Evolutionary conservation across 176 grass and related monocot species (phyloP).

Genomic region (Raddia guianensis): DNA sequence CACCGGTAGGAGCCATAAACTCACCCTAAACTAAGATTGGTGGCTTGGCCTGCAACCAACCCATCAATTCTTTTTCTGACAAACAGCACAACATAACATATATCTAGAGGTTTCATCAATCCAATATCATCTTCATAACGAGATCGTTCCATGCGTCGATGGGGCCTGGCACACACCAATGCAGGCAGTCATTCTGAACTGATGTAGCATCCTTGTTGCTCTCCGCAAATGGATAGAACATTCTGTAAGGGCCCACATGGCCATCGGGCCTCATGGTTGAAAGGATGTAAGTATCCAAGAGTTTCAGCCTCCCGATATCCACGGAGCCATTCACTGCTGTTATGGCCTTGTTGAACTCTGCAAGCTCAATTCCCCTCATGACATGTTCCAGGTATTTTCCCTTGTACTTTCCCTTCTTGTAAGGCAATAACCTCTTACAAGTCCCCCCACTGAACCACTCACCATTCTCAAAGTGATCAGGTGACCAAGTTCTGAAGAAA

Average conservation of each 20-base stretch:
- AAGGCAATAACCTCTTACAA: slow-evolving; percentile 61
- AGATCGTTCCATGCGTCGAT: slow-evolving; percentile 90
- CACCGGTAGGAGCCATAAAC: not conserved
- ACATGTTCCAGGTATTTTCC: slow-evolving; percentile 51
- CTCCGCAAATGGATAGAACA: slow-evolving; percentile 58
- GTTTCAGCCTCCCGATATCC: slow-evolving; percentile 41
- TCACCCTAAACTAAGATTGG: not conserved
- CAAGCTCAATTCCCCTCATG: slow-evolving; percentile 72
- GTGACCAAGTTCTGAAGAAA: slow-evolving; percentile 86
- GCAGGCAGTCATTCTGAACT: slow-evolving; percentile 87
- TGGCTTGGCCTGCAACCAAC: not conserved
- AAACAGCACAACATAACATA: not conserved
- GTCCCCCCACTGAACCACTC: slow-evolving; percentile 78
- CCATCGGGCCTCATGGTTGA: slow-evolving; percentile 73
- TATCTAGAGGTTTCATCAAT: slow-evolving; percentile 37
- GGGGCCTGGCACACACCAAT: slow-evolving; percentile 90
- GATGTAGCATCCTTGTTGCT: slow-evolving; percentile 30
- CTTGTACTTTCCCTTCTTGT: slow-evolving; percentile 63
- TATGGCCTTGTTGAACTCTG: slow-evolving; percentile 55
- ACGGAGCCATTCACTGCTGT: slow-evolving; percentile 9
- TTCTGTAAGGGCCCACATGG: slow-evolving; percentile 74
- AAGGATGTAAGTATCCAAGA: slow-evolving; percentile 75
- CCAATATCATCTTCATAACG: slow-evolving; percentile 64
- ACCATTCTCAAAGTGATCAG: slow-evolving; percentile 83
- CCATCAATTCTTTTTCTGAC: not conserved